Evolutionary conservation across 805 yeast species (phyloP).

Genomic region (Lachancea meyersii): DNA sequence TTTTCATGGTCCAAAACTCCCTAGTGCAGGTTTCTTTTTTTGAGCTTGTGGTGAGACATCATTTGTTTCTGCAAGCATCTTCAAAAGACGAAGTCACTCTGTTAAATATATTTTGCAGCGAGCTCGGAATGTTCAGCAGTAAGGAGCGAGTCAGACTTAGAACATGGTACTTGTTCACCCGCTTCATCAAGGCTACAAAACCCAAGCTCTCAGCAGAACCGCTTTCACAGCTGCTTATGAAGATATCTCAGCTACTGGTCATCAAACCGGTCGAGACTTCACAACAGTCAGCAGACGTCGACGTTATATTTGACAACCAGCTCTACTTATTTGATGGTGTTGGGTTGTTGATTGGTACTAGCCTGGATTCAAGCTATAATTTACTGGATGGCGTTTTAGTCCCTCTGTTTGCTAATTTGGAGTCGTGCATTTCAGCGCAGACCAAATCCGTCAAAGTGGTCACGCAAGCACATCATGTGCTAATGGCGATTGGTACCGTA

Average conservation of each 20-base stretch:
- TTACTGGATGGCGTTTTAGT: constrained; percentile 61
- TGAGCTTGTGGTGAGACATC: constrained; percentile 79
- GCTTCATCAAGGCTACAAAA: constrained; percentile 72
- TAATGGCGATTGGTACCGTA: constrained; percentile 85
- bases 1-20: constrained; percentile 60
- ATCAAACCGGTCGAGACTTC: constrained; percentile 41
- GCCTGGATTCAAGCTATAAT: constrained; percentile 36
- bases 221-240: constrained; percentile 53
- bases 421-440: constrained; percentile 50
- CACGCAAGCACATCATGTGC: constrained; percentile 75
- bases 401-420: constrained; percentile 69
- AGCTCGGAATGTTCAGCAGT: constrained; percentile 72
- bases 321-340: constrained; percentile 78
- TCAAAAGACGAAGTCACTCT: constrained; percentile 49
- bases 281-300: constrained; percentile 38
- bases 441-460: constrained; percentile 41
- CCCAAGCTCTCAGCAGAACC: constrained; percentile 49
- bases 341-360: constrained; percentile 62
- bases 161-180: constrained; percentile 83
- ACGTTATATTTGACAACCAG: constrained; percentile 69
- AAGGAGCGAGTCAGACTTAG: constrained; percentile 71
- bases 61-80: constrained; percentile 42
- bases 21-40: constrained; percentile 73
- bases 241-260: constrained; percentile 53
- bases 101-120: constrained; percentile 71